A percentile compares a stretch with the other conserved stretches of the same genome.
These are phyloP conservation scores for Backusella circina DNA, from an alignment of 192 early-diverging fungal species.

Conservation along the genomic window DNA sequence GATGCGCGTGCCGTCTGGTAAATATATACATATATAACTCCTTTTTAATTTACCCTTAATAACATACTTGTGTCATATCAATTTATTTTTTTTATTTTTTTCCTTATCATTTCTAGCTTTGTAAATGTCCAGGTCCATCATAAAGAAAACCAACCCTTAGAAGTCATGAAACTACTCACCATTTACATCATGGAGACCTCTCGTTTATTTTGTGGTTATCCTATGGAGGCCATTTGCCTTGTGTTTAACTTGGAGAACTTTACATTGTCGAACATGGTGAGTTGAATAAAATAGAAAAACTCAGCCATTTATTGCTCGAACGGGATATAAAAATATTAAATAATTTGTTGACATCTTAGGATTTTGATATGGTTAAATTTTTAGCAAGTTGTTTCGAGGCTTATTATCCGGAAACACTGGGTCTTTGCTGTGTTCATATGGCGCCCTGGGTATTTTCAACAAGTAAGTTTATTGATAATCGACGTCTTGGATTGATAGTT, in stretches of 20 bases:
- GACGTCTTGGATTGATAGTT: not conserved
- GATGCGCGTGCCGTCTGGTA: constrained; percentile 48
- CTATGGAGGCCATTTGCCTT: constrained; percentile 66
- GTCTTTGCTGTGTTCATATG: constrained; percentile 73
- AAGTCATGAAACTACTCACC: constrained; percentile 61
- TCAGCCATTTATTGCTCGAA: not conserved
- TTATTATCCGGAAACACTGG: constrained; percentile 89
- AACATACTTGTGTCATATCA: not conserved
- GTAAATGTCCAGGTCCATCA: constrained; percentile 50
- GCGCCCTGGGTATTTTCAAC: constrained; percentile 86
- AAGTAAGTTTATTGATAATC: not conserved
- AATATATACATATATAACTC: not conserved
- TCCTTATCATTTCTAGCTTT: constrained; percentile 25
- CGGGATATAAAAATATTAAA: not conserved
- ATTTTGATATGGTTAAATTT: constrained; percentile 72
- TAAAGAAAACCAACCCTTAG: constrained; percentile 56
- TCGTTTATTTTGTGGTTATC: constrained; percentile 59
- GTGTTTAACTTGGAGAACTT: constrained; percentile 83
- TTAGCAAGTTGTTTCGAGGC: constrained; percentile 76
- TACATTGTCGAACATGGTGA: constrained; percentile 62
- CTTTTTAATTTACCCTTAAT: not conserved
- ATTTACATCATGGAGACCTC: constrained; percentile 70
- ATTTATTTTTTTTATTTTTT: not conserved
- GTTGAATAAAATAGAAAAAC: constrained; percentile 2
- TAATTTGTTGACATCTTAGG: constrained; percentile 29